phyloP scores from a whole-genome alignment of 1,139 yeast genomes.

The Dujonia santamariae region DNA sequence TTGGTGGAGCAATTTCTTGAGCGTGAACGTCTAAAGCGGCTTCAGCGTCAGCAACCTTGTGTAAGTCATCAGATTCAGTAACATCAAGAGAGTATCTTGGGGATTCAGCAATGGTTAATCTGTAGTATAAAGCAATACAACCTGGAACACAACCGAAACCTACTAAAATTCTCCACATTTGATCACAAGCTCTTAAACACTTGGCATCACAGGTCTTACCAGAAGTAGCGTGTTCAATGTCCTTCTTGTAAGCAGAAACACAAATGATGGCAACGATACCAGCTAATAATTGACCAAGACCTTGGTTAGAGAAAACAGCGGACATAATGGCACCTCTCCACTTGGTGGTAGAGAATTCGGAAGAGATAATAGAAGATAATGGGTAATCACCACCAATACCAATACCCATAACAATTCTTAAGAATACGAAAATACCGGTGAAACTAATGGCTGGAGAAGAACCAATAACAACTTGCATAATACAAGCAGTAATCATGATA shows the following conservation, averaged over 20 bases:
- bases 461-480: slow-evolving; percentile 73
- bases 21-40: slow-evolving; percentile 50
- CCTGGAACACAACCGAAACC: slow-evolving; percentile 94
- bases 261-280: slow-evolving; percentile 75
- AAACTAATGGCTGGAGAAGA: slow-evolving; percentile 66
- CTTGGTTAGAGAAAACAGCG: slow-evolving; percentile 90
- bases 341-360: slow-evolving; percentile 85
- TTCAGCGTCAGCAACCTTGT: slow-evolving; percentile 58
- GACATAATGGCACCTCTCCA: slow-evolving; percentile 98
- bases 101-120: slow-evolving; percentile 91
- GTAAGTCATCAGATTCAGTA: slow-evolving; percentile 50
- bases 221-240: slow-evolving; percentile 47
- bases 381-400: slow-evolving; percentile 99
- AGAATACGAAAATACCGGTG: slow-evolving; percentile 68
- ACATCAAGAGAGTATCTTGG: slow-evolving; percentile 86
- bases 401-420: slow-evolving; percentile 84
- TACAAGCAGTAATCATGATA: slow-evolving; percentile 77
- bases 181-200: slow-evolving; percentile 78
- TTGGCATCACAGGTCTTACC: slow-evolving; percentile 58
- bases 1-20: slow-evolving; percentile 48
- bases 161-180: slow-evolving; percentile 88
- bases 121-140: slow-evolving; percentile 73
- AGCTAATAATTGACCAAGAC: slow-evolving; percentile 86
- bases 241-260: slow-evolving; percentile 69
- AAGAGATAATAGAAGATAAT: slow-evolving; percentile 85